Evolutionary conservation across 352 stramenopile genomes (phyloP).

Genomic region (Pythium aphanidermatum): DNA sequence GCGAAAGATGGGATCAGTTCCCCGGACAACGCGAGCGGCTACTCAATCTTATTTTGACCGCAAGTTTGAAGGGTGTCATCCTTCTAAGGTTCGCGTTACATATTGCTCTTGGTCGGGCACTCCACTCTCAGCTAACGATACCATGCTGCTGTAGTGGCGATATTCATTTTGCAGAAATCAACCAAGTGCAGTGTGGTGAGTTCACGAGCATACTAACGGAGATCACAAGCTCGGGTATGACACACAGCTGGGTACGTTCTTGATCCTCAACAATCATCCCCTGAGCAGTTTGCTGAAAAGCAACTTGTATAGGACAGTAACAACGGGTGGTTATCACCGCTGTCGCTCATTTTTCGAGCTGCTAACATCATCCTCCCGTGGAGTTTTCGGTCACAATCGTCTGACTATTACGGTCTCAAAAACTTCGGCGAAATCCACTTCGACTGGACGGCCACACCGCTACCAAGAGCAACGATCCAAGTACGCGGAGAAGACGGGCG

Average conservation of each 20-base stretch:
- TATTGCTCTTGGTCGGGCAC: background rate
- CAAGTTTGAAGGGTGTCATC: conserved; percentile 38
- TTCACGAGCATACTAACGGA: conserved; percentile 20
- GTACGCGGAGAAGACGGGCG: conserved; percentile 19
- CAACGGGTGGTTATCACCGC: background rate
- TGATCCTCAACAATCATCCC: background rate
- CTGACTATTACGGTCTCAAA: conserved; percentile 35
- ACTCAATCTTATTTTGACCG: conserved; percentile 46
- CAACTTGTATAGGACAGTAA: background rate
- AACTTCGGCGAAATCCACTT: conserved; percentile 79
- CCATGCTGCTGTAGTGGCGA: conserved; percentile 33
- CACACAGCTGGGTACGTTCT: conserved; percentile 57
- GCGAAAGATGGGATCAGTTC: conserved; percentile 65
- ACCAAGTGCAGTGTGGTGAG: conserved; percentile 55
- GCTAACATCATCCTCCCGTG: conserved; percentile 26
- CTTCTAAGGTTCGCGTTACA: conserved; percentile 43
- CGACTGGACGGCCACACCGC: conserved; percentile 34
- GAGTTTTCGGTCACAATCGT: conserved; percentile 20
- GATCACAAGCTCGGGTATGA: conserved; percentile 81
- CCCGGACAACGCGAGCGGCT: conserved; percentile 41
- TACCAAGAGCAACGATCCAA: conserved; percentile 20
- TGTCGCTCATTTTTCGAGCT: conserved; percentile 11
- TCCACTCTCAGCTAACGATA: no score
- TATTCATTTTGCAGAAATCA: conserved; percentile 69
- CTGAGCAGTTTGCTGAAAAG: background rate